phyloP scores from a whole-genome alignment of 257 asterid species.

The Jacaranda mimosifolia region DNA sequence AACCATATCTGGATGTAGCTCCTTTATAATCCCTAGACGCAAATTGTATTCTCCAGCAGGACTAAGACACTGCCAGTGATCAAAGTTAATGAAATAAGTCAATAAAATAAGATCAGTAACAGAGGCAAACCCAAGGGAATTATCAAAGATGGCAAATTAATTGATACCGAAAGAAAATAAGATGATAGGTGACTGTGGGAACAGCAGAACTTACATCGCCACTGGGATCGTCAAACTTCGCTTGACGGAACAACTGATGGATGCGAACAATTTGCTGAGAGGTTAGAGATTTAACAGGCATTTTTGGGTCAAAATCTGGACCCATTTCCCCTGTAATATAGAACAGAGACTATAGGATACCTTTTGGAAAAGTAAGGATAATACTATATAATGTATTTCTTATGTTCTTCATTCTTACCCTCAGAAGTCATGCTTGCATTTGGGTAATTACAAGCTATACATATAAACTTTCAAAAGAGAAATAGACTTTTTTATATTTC shows the following conservation, averaged over 20 bases:
- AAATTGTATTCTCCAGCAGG: conserved; percentile 95
- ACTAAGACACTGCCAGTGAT: conserved; percentile 77
- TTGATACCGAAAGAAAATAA: conserved; percentile 1
- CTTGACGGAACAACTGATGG: conserved; percentile 94
- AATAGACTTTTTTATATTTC: neutral
- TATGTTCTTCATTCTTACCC: conserved; percentile 12
- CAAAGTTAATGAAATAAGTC: conserved; percentile 31
- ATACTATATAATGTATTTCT: conserved; percentile 14
- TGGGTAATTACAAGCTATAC: conserved; percentile 22
- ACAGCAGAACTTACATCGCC: conserved; percentile 70
- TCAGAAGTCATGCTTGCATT: conserved; percentile 15
- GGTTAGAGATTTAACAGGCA: conserved; percentile 71
- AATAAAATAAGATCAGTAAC: conserved; percentile 19
- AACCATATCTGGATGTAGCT: conserved; percentile 94
- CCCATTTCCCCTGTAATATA: conserved; percentile 84
- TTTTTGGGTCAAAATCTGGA: conserved; percentile 71
- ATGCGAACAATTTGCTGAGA: conserved; percentile 91
- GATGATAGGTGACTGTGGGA: conserved; percentile 6
- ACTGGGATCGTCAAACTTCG: conserved; percentile 90
- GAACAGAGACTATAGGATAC: conserved; percentile 22
- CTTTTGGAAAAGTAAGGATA: conserved; percentile 4
- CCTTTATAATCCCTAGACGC: conserved; percentile 89
- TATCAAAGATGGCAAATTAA: conserved; percentile 3
- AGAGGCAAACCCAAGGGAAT: conserved; percentile 4
- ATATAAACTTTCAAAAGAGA: neutral